These are phyloP conservation scores for Suillus decipiens DNA, from an alignment of 768 basidiomycete species.

Conservation along the genomic window DNA sequence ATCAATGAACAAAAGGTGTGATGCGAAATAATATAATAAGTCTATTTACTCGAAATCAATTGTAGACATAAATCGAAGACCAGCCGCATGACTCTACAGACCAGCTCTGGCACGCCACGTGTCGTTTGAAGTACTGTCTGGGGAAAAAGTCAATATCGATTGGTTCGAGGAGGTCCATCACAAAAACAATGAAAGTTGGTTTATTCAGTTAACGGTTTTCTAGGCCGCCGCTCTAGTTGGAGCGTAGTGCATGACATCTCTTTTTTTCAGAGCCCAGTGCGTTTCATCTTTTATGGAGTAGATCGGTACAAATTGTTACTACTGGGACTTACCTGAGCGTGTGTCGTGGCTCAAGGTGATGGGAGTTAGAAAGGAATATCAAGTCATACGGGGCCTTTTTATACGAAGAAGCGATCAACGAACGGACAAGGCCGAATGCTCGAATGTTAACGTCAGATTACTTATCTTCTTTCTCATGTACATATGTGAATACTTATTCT, in stretches of 20 bases:
- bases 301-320: background rate
- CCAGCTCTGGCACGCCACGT: background rate
- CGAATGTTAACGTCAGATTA: constrained; percentile 5
- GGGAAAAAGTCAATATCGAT: constrained; percentile 18
- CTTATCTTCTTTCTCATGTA: constrained; percentile 17
- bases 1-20: too few species aligned
- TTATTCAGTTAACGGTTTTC: constrained; percentile 63
- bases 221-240: constrained; percentile 54
- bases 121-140: background rate
- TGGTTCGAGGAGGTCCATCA: background rate
- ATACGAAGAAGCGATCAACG: constrained; percentile 4
- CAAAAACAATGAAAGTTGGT: constrained; percentile 11
- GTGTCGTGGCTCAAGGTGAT: background rate
- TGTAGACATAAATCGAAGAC: too few species aligned
- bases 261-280: constrained; percentile 62
- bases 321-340: background rate
- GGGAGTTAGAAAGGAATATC: background rate
- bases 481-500: background rate
- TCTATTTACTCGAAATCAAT: too few species aligned
- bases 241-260: constrained; percentile 58
- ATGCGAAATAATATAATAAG: too few species aligned
- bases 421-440: constrained; percentile 13
- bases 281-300: constrained; percentile 43
- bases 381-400: constrained; percentile 3
- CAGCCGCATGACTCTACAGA: too few species aligned